These are phyloP conservation scores for Isatis tinctoria DNA, from an alignment of 345 rosid species.

Conservation along the genomic window DNA sequence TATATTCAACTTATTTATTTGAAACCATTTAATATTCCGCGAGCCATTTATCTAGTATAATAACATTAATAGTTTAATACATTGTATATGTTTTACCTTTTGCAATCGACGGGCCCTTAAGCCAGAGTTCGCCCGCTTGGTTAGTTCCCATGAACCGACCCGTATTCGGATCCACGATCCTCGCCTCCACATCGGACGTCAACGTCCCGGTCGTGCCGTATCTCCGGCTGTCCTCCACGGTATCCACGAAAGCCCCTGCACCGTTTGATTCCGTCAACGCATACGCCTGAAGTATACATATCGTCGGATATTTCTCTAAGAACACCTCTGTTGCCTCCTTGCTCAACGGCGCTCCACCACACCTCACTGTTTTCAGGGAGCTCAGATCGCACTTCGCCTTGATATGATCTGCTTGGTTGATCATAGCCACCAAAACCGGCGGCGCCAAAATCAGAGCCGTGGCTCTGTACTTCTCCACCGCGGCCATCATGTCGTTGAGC, in stretches of 20 bases:
- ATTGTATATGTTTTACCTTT: constrained; percentile 13
- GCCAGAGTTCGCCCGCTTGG: constrained; percentile 72
- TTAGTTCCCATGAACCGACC: constrained; percentile 17
- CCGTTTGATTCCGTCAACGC: constrained; percentile 79
- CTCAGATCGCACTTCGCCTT: constrained; percentile 50
- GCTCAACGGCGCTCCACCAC: constrained; percentile 81
- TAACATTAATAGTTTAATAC: no score
- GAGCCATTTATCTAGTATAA: no score
- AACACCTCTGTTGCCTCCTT: constrained; percentile 73
- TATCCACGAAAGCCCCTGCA: constrained; percentile 50
- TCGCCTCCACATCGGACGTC: constrained; percentile 34
- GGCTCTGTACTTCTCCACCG: constrained; percentile 49
- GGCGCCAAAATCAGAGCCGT: constrained; percentile 63
- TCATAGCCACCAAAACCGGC: constrained; percentile 60
- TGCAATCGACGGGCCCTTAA: constrained; percentile 24
- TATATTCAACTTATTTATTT: no score
- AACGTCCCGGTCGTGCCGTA: constrained; percentile 69
- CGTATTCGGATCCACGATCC: constrained; percentile 48
- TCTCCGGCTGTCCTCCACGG: constrained; percentile 59
- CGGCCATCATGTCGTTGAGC: constrained; percentile 53
- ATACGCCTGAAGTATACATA: constrained; percentile 58
- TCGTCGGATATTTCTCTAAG: constrained; percentile 45
- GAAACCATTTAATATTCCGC: no score
- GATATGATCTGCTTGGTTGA: constrained; percentile 49
- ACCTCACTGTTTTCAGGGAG: constrained; percentile 45